Evolutionary conservation across 306 rosid genomes (phyloP).

Genomic region (Pachyrhizus erosus): DNA sequence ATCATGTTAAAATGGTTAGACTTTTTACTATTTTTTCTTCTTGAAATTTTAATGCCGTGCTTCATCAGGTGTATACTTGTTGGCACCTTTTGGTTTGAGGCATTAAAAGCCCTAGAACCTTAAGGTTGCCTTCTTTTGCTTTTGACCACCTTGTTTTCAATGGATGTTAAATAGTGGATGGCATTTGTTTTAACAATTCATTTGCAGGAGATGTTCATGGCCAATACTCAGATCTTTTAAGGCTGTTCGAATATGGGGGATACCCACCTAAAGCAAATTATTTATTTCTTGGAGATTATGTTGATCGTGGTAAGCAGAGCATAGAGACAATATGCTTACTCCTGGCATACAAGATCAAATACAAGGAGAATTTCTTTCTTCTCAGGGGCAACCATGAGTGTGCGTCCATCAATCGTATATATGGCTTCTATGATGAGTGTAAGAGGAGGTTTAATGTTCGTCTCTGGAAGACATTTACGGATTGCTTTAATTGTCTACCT

Average conservation of each 20-base stretch:
- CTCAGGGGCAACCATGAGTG: constrained; percentile 91
- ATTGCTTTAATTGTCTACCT: constrained; percentile 80
- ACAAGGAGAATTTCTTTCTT: constrained; percentile 88
- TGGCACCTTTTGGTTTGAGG: constrained; percentile 17
- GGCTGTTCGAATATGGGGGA: constrained; percentile 84
- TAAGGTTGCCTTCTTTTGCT: background rate
- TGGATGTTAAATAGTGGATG: constrained; percentile 9
- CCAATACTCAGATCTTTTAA: constrained; percentile 79
- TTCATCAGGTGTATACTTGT: background rate
- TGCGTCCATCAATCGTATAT: constrained; percentile 87
- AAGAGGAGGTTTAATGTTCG: constrained; percentile 86
- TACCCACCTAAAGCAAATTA: constrained; percentile 87
- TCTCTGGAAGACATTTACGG: constrained; percentile 81
- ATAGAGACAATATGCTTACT: constrained; percentile 85
- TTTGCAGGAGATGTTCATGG: constrained; percentile 86
- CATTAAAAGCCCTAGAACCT: background rate
- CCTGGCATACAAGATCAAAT: constrained; percentile 83
- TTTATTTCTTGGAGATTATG: constrained; percentile 87
- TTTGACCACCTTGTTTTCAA: background rate
- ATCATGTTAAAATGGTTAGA: background rate
- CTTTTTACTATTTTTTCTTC: background rate
- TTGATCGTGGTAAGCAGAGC: constrained; percentile 91
- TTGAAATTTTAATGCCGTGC: constrained; percentile 5
- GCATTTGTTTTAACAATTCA: constrained; percentile 24
- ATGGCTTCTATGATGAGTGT: constrained; percentile 90